These are phyloP conservation scores for Gleditsia sinensis DNA, from an alignment of 306 rosid genomes.

Conservation along the genomic window DNA sequence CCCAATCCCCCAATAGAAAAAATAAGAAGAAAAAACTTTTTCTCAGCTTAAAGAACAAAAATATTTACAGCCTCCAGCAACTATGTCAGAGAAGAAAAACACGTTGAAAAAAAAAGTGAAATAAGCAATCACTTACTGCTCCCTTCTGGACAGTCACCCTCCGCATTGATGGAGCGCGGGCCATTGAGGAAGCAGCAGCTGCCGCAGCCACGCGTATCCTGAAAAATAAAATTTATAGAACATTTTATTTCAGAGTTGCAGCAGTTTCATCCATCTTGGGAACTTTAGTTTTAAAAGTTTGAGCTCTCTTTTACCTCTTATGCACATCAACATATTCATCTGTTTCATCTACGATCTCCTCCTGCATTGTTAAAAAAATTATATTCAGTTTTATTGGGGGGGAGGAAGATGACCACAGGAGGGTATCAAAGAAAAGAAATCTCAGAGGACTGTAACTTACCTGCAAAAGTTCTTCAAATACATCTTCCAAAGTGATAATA, in stretches of 20 bases:
- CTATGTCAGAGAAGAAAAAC: slow-evolving; percentile 12
- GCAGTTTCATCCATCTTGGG: neutral
- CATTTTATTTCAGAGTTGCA: slow-evolving; percentile 24
- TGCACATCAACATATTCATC: slow-evolving; percentile 99
- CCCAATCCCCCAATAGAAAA: neutral
- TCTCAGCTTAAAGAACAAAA: slow-evolving; percentile 9
- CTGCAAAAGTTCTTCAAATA: slow-evolving; percentile 98
- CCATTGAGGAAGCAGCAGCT: slow-evolving; percentile 97
- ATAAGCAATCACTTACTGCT: slow-evolving; percentile 50
- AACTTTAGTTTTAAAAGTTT: slow-evolving; percentile 26
- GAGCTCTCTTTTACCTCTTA: slow-evolving; percentile 61
- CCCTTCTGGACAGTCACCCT: slow-evolving; percentile 71
- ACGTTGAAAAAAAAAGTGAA: slow-evolving; percentile 3
- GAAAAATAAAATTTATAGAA: slow-evolving; percentile 34
- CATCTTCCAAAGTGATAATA: slow-evolving; percentile 96
- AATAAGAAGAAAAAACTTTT: neutral
- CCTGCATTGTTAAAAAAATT: slow-evolving; percentile 51
- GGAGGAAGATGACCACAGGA: neutral
- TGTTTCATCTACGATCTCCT: slow-evolving; percentile 98
- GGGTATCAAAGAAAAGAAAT: neutral
- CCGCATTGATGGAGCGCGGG: slow-evolving; percentile 86
- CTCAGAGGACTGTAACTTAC: slow-evolving; percentile 44
- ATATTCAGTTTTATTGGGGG: neutral
- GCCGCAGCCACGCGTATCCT: slow-evolving; percentile 99
- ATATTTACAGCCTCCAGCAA: neutral